Percentiles rank a stretch among this genome's conserved stretches.
Evolutionary conservation across 805 yeast genomes (phyloP).

Genomic region (Grigorovia humatica): DNA sequence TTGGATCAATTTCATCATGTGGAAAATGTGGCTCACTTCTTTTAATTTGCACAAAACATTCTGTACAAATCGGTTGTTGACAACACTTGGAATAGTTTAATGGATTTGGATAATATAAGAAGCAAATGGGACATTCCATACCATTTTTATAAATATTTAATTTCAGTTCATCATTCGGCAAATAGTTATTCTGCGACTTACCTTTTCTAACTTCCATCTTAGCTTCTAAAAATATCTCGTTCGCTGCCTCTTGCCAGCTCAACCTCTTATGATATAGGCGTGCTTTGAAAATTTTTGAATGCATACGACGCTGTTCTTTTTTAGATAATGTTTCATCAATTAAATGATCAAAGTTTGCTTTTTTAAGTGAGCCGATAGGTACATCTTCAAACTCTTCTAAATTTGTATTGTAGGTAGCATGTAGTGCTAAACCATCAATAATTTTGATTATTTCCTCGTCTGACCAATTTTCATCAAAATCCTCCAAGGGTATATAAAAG

Average conservation of each 20-base stretch:
- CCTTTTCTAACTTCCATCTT: constrained; percentile 31
- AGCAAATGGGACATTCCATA: constrained; percentile 90
- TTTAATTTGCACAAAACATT: constrained; percentile 77
- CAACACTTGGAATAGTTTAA: constrained; percentile 76
- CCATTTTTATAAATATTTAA: constrained; percentile 55
- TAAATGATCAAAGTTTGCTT: constrained; percentile 21
- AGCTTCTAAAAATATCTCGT: constrained; percentile 48
- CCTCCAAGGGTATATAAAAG: constrained; percentile 81
- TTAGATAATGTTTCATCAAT: constrained; percentile 22
- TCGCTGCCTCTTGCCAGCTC: constrained; percentile 47
- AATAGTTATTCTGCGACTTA: constrained; percentile 31
- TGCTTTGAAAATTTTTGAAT: constrained; percentile 25
- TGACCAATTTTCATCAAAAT: constrained; percentile 61
- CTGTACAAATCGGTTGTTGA: constrained; percentile 80
- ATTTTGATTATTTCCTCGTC: constrained; percentile 53
- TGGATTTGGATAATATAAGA: constrained; percentile 38
- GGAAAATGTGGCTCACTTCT: constrained; percentile 88
- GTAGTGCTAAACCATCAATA: constrained; percentile 43
- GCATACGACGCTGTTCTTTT: constrained; percentile 23
- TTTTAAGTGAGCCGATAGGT: constrained; percentile 23
- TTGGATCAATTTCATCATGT: constrained; percentile 44
- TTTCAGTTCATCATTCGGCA: constrained; percentile 33
- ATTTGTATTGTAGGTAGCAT: constrained; percentile 37
- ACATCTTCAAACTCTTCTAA: constrained; percentile 28
- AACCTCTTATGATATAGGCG: constrained; percentile 32